Percentiles rank a stretch among this genome's conserved stretches.
phyloP scores from a whole-genome alignment of 129 eudicot genomes.

The Pulicaria dysenterica region DNA sequence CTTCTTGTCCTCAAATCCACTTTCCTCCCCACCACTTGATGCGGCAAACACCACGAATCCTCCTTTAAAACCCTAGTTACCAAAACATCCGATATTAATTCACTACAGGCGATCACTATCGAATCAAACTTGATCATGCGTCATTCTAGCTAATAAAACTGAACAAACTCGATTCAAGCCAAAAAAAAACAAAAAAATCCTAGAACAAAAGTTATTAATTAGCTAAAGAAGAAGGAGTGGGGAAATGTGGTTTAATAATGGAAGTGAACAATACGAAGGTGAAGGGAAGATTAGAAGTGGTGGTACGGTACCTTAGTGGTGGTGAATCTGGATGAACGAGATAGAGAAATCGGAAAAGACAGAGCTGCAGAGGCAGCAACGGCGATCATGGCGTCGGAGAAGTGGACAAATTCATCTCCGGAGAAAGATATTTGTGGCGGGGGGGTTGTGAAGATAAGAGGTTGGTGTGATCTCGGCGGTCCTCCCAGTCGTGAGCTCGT shows the following conservation, averaged over 20 bases:
- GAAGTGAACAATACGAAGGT: background rate
- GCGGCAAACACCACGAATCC: slow-evolving; percentile 65
- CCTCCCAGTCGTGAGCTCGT: slow-evolving; percentile 20
- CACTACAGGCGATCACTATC: background rate
- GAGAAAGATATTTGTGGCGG: slow-evolving; percentile 28
- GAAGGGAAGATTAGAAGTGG: background rate
- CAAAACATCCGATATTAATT: background rate
- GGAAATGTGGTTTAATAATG: background rate
- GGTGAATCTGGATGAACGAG: slow-evolving; percentile 47
- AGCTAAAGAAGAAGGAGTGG: background rate
- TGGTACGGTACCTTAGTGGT: slow-evolving; percentile 49
- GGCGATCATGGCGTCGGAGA: slow-evolving; percentile 55
- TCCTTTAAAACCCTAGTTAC: slow-evolving; percentile 51
- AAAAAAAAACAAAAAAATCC: background rate
- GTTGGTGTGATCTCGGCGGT: slow-evolving; percentile 29
- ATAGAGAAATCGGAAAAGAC: slow-evolving; percentile 57
- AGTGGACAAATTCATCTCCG: background rate
- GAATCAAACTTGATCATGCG: background rate
- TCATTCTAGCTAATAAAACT: background rate
- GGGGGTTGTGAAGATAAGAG: slow-evolving; percentile 43
- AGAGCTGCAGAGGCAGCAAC: slow-evolving; percentile 67
- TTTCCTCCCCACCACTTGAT: slow-evolving; percentile 50
- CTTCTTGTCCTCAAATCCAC: slow-evolving; percentile 55
- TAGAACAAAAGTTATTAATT: background rate
- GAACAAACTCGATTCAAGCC: background rate